Evolutionary conservation across 768 basidiomycete genomes (phyloP), one percentile per base, ranked within the genome.

Genomic region (Tricholoma saponaceum): DNA sequence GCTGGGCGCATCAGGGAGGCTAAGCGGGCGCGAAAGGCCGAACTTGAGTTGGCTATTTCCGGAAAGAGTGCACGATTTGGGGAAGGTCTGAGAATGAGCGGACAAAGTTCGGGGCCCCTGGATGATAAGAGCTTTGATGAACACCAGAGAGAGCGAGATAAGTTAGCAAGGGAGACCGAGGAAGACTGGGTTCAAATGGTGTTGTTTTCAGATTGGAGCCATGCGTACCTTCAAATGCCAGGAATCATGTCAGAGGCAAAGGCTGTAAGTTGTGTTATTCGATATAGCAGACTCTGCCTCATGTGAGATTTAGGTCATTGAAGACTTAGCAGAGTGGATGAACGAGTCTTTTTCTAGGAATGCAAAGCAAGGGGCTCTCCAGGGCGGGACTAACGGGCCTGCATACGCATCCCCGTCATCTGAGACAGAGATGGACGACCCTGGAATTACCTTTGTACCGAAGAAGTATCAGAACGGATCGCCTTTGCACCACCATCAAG

Each of bases 141-240:
- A 52, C 70, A 87, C 74, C 77, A 75, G 65, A 75, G 74, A 59
- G 89, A 91, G 67, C 76, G 83, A 54, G 83, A 86, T 49, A 76
- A 77, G 58, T 76, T 91, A 46, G 76, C 75, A 3, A 67, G 77
- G 22, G 89, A 97, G 73, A 84, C 79, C 52, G 97, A 98, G 59
- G 87, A 91, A 60, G 95, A 97, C 69, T 95, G 95, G 95, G 93
- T 97, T 20, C 89, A 90, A 69, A 87, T 94, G 79, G 86, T 91
- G 61, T 82, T 98, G 56, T 92, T 96, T 71, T 90, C 91, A 28
- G 95, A 95, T 50, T 98, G 95, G 97, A 93, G 92, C 65, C 95
- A 97, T 71, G 96, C 94, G 35, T 98, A 94, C 75, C 80, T 96
- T 64, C 96, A 97, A 76, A 99, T 99, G 96, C 82, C 89, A 37